phyloP scores from a whole-genome alignment of 176 grass and related monocot species.

The Thinopyrum elongatum region DNA sequence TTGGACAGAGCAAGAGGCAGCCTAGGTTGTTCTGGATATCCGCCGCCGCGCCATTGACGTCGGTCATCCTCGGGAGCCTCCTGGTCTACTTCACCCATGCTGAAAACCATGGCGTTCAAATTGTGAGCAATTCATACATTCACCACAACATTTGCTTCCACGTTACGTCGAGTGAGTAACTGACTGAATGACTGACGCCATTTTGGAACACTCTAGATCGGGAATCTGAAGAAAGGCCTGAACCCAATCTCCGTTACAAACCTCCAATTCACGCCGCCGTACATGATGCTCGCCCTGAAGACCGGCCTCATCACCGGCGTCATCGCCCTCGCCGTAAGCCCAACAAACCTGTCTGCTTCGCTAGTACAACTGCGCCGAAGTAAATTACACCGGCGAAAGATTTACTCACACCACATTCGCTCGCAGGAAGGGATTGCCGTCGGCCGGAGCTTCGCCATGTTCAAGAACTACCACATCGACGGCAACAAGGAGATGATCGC shows the following conservation, averaged over 20 bases:
- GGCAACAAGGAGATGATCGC: constrained; percentile 99
- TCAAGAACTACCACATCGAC: constrained; percentile 98
- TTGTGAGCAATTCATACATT: constrained; percentile 44
- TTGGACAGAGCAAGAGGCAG: constrained; percentile 66
- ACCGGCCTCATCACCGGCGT: constrained; percentile 87
- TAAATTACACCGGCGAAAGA: not conserved
- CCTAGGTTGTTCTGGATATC: constrained; percentile 86
- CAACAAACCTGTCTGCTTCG: not conserved
- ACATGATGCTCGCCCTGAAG: constrained; percentile 76
- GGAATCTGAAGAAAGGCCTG: constrained; percentile 89
- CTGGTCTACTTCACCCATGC: constrained; percentile 83
- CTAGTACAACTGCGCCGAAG: not conserved
- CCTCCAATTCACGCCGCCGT: constrained; percentile 58
- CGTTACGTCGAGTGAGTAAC: not conserved
- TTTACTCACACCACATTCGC: not conserved
- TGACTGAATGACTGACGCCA: not conserved
- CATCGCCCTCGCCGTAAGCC: constrained; percentile 82
- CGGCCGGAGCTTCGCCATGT: constrained; percentile 89
- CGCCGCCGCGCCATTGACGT: constrained; percentile 83
- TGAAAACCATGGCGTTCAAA: constrained; percentile 94
- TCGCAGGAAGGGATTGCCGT: constrained; percentile 96
- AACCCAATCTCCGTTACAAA: constrained; percentile 71
- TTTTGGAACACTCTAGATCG: constrained; percentile 49
- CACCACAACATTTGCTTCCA: not conserved
- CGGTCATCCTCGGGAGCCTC: constrained; percentile 68